phyloP scores from a whole-genome alignment of 768 basidiomycete genomes.

The Phylloporus sp. region DNA sequence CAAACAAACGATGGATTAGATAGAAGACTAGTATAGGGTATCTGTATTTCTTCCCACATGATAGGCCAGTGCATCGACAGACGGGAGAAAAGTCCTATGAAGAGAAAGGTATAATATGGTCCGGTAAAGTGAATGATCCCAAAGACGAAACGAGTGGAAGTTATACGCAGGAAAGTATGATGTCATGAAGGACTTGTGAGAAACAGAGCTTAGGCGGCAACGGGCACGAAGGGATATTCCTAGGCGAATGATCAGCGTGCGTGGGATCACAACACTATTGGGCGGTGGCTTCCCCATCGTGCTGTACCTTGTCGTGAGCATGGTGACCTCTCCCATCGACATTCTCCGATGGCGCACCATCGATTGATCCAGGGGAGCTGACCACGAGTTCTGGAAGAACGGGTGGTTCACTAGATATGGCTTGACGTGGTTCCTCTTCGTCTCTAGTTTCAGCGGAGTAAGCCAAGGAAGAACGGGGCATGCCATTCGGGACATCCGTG shows the following conservation, averaged over 20 bases:
- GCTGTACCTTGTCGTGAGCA: conserved; percentile 18
- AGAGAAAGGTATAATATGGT: background rate
- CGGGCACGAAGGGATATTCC: background rate
- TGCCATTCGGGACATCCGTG: conserved; percentile 16
- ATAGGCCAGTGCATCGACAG: background rate
- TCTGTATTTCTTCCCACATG: background rate
- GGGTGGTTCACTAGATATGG: conserved; percentile 29
- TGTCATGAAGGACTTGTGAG: conserved; percentile 1
- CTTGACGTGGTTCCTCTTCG: conserved; percentile 21
- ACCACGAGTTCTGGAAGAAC: conserved; percentile 34
- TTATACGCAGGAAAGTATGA: background rate
- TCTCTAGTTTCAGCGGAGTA: conserved; percentile 30
- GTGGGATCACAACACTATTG: conserved; percentile 10
- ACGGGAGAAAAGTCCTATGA: background rate
- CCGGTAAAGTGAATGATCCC: conserved; percentile 7
- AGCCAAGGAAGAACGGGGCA: conserved; percentile 27
- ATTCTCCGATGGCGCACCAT: conserved; percentile 21
- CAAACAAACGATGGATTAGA: conserved; percentile 1
- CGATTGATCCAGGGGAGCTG: conserved; percentile 32
- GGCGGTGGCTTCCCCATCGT: conserved; percentile 18
- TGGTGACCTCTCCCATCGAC: conserved; percentile 12
- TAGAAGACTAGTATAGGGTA: conserved; percentile 9
- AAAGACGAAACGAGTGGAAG: conserved; percentile 17
- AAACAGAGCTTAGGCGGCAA: background rate
- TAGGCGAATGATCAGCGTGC: background rate